These are phyloP conservation scores for Kazachstania bromeliacearum DNA, from an alignment of 805 yeast species.

Conservation along the genomic window DNA sequence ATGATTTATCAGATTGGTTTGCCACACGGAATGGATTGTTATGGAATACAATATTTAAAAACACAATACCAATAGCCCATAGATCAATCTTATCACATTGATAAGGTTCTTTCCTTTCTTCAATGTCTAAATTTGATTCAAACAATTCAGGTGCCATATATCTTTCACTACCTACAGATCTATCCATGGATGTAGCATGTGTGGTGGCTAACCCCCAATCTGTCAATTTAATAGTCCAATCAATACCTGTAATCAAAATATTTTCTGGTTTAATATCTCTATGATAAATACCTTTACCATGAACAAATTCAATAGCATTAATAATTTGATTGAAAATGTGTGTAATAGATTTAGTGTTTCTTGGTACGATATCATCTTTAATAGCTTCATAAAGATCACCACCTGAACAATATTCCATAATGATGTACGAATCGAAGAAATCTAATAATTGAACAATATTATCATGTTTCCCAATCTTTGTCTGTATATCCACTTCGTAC, in stretches of 20 bases:
- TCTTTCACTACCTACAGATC: constrained; percentile 82
- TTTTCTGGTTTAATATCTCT: constrained; percentile 78
- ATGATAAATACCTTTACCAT: constrained; percentile 61
- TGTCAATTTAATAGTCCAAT: constrained; percentile 53
- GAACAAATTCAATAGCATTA: constrained; percentile 71
- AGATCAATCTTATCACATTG: constrained; percentile 76
- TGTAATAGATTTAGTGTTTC: constrained; percentile 36
- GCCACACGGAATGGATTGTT: constrained; percentile 83
- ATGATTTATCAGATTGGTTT: constrained; percentile 68
- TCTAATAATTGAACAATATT: constrained; percentile 55
- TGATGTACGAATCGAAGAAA: constrained; percentile 56
- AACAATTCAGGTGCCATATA: constrained; percentile 94
- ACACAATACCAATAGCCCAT: constrained; percentile 83
- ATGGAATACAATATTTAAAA: constrained; percentile 77
- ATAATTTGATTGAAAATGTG: constrained; percentile 53
- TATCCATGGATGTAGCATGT: constrained; percentile 47
- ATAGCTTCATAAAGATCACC: constrained; percentile 84
- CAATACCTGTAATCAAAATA: constrained; percentile 44
- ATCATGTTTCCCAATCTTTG: constrained; percentile 47
- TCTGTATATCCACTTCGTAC: constrained; percentile 58
- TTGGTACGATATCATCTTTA: constrained; percentile 50
- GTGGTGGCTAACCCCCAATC: constrained; percentile 69
- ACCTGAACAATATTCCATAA: constrained; percentile 75
- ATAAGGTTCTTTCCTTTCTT: constrained; percentile 44
- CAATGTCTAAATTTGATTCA: constrained; percentile 36